Evolutionary conservation across 2,329 filamentous ascomycete species (phyloP).

Genomic region (Ascochyta pisi): DNA sequence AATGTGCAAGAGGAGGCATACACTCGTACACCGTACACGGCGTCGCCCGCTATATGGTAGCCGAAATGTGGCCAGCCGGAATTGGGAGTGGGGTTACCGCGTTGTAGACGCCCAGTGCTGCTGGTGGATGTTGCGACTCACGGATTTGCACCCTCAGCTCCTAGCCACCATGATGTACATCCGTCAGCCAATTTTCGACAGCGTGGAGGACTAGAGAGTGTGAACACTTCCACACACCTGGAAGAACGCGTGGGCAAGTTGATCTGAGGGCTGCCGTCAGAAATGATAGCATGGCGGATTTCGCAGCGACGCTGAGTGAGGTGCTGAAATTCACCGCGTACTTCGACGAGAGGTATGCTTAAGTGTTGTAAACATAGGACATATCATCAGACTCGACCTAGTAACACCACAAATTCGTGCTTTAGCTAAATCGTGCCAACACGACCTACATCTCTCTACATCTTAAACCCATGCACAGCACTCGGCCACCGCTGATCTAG

Average conservation of each 20-base stretch:
- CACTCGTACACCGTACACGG: not conserved
- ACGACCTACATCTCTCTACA: constrained; percentile 11
- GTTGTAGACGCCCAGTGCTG: not conserved
- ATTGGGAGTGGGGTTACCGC: not conserved
- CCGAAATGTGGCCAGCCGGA: not conserved
- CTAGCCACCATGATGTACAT: not conserved
- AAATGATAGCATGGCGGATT: not conserved
- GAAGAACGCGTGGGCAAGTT: not conserved
- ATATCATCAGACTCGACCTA: not conserved
- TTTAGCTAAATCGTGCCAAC: not conserved
- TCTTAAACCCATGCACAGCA: constrained; percentile 43
- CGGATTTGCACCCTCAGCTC: not conserved
- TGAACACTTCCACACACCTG: not conserved
- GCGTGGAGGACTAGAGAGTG: not conserved
- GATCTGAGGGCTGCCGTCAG: not conserved
- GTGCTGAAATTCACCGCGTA: too few species aligned
- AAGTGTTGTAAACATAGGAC: too few species aligned
- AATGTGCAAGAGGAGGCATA: not conserved
- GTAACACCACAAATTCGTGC: not conserved
- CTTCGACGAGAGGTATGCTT: too few species aligned
- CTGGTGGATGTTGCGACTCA: not conserved
- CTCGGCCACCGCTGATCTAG: constrained; percentile 61
- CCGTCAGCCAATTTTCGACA: not conserved
- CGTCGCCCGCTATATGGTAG: not conserved
- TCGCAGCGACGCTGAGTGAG: too few species aligned